Conservation (phyloP, 176 grass and related monocot species). For the Phoenix dactylifera region DNA sequence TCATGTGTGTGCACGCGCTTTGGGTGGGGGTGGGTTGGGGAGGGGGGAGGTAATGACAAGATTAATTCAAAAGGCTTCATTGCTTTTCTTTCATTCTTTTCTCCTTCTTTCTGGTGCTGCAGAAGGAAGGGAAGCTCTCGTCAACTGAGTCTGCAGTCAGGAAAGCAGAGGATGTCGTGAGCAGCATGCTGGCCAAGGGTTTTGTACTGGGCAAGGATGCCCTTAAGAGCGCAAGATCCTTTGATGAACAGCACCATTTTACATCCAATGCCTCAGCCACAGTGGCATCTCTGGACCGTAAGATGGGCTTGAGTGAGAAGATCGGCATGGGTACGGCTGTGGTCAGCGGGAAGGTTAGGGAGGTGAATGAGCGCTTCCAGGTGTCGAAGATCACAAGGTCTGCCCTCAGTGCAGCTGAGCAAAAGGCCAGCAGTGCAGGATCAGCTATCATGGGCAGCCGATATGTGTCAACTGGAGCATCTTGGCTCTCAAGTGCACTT, state of each 20-base stretch:
- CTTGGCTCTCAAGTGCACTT: constrained; percentile 68
- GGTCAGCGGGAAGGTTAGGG: constrained; percentile 69
- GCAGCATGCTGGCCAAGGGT: constrained; percentile 94
- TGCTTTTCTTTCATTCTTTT: neutral
- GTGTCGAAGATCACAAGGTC: constrained; percentile 69
- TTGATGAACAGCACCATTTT: constrained; percentile 76
- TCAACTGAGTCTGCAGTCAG: constrained; percentile 49
- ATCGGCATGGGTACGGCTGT: constrained; percentile 58
- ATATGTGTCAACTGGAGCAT: constrained; percentile 81
- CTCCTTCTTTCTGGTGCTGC: constrained; percentile 6
- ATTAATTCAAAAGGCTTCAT: no score
- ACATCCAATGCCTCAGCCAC: constrained; percentile 70
- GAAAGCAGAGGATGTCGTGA: constrained; percentile 95
- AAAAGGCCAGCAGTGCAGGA: constrained; percentile 59
- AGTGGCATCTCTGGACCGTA: constrained; percentile 57
- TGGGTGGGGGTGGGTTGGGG: no score
- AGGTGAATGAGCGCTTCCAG: constrained; percentile 74
- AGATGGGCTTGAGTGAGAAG: constrained; percentile 77
- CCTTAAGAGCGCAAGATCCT: constrained; percentile 55
- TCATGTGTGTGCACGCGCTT: no score
- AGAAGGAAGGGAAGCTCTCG: constrained; percentile 25
- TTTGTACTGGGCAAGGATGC: constrained; percentile 92
- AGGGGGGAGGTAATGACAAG: no score
- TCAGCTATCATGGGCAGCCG: constrained; percentile 70
- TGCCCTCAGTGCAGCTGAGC: constrained; percentile 66